Evolutionary conservation across 768 basidiomycete species (phyloP).

Genomic region (Boletus tomentosulus): DNA sequence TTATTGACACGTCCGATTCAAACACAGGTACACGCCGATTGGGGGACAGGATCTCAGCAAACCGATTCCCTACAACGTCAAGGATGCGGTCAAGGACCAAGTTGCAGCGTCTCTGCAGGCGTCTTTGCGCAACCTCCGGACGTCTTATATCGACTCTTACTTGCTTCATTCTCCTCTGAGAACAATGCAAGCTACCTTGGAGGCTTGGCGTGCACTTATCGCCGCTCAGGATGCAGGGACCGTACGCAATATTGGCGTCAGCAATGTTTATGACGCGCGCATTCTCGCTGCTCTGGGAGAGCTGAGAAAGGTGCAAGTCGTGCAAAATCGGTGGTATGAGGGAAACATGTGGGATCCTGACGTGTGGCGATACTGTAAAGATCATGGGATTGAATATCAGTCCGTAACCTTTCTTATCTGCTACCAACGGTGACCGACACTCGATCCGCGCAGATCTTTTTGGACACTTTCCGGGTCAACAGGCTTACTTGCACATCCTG

Average conservation of each 20-base stretch:
- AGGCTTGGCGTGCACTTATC: slow-evolving; percentile 65
- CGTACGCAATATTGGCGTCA: slow-evolving; percentile 64
- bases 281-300: slow-evolving; percentile 50
- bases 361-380: slow-evolving; percentile 60
- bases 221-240: slow-evolving; percentile 61
- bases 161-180: slow-evolving; percentile 73
- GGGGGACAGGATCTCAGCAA: slow-evolving; percentile 66
- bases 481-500: slow-evolving; percentile 47
- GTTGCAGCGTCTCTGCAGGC: slow-evolving; percentile 55
- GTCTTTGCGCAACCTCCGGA: slow-evolving; percentile 66
- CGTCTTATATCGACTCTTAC: slow-evolving; percentile 74
- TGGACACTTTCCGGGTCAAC: slow-evolving; percentile 87
- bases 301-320: slow-evolving; percentile 60
- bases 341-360: slow-evolving; percentile 71
- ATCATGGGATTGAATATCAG: slow-evolving; percentile 70
- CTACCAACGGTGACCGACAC: neutral
- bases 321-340: slow-evolving; percentile 85
- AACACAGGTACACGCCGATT: slow-evolving; percentile 64
- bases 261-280: slow-evolving; percentile 68
- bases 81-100: slow-evolving; percentile 50
- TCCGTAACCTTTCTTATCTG: slow-evolving; percentile 26
- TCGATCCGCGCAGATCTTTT: slow-evolving; percentile 54
- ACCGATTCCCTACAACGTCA: slow-evolving; percentile 70
- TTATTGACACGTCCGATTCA: neutral
- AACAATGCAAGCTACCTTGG: slow-evolving; percentile 53